Evolutionary conservation across 1,284 basidiomycete genomes (phyloP), one percentile per base, ranked within the genome.

Genomic region (Ceratobasidium sp.): DNA sequence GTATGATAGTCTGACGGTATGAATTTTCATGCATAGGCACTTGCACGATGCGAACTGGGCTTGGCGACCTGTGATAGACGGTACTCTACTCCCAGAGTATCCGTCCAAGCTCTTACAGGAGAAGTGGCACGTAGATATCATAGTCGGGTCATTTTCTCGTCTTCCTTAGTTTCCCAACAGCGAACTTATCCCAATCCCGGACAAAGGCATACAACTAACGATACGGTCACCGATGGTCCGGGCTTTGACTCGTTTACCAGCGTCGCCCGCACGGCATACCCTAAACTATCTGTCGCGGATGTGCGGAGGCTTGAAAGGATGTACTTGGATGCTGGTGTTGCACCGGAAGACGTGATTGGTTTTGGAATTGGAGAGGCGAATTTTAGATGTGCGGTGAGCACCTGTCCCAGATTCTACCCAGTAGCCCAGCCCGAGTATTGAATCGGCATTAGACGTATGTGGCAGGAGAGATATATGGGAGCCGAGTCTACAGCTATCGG

Each of bases 41-140:
- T 32, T 22, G 6, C 46, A 74, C 29, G 46, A 65, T 11, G 51
- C 29, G 11, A 61, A 54, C 34, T 79, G 5, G 34, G 64, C 61
- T 25, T 87, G 85, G 81, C 79, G 78, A 37, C 84, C 86, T 3
- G 84, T 90, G 2, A 29, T 90, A 4, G 90, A 90, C 78, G 86
- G 86, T 0, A 85, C 85, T 61, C 74, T 88, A 13, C 83, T 91
- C 76, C 83, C 84, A 1, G 86, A 87, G 22, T 84, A 84, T 76
- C 88, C 89, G 1, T 89, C 88, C 0, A 80, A 80, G 49, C 84
- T 84, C 2, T 84, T 91, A 46, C 80, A 19, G 13, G 56, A 44
- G 25, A 44, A 19, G 15, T 88, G 1, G 83, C 85, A 37, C 89
- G 86, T 90, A 3, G 87, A 89, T n/a, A 80, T 90, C 1, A 87